Evolutionary conservation across 2,329 filamentous ascomycete genomes (phyloP), one percentile per base, ranked within the genome.

Genomic region (Penicillium sp.): DNA sequence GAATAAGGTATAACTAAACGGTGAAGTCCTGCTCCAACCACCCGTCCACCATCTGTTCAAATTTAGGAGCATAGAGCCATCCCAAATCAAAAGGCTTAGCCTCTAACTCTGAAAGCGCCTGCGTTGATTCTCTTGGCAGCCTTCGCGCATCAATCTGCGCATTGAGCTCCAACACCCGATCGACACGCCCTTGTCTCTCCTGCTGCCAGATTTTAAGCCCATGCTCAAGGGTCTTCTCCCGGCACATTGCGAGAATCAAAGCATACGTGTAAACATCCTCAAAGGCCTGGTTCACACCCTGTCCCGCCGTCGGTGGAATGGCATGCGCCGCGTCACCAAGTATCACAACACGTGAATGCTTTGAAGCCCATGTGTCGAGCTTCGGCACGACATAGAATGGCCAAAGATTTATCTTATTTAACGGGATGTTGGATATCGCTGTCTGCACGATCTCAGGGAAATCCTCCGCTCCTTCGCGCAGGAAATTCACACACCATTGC

Each of bases 281-380:
- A 51, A 86, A 79, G 1, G 79, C 81, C 60, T 85, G 77, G 1
- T 81, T 81, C 0, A 81, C 79, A 2, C 84, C 84, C 1, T 83
- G 78, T 0, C 83, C 84, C 39, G 84, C 80, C 36, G 83, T 80
- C 0, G 84, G 84, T 0, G 82, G 81, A 36, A 81, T 81, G 0
- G 83, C 83, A 63, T 87, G 84, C 0, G 84, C 85, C 0, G 84
- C 83, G 61, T 87, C 84, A 13, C 84, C 85, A 0, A 83, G 66
- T 31, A 83, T 74, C 2, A 79, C 62, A 4, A 79, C 74, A 0
- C 72, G 65, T 0, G 65, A 59, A 6, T 60, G 50, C 0, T 61
- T 56, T 1, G 76, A 79, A 0, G 62, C 59, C 79, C 79, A 82
- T 0, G 60, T 65, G 1, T 74, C 70, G 0, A 82, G 70, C 57